A percentile compares a stretch with the other conserved stretches of the same genome.
Evolutionary conservation across 345 rosid genomes (phyloP).

Genomic region (Melaleuca quinquenervia): DNA sequence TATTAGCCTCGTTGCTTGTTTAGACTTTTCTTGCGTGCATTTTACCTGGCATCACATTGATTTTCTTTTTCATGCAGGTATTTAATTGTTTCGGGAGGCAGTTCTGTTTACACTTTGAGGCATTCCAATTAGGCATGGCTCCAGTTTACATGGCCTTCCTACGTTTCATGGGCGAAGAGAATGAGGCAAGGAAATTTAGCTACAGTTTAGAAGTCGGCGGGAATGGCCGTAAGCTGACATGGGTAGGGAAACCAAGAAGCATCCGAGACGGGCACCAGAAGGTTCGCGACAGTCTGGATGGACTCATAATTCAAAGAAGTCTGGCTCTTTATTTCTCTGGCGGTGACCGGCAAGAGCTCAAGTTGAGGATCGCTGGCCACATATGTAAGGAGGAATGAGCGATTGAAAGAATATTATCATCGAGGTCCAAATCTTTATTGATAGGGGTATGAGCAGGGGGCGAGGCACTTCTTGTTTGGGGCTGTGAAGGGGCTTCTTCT

Average conservation of each 20-base stretch:
- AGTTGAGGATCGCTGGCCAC: conserved; percentile 71
- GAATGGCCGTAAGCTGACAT: conserved; percentile 54
- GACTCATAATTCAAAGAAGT: conserved; percentile 69
- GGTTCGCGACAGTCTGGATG: conserved; percentile 84
- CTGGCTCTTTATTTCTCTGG: conserved; percentile 82
- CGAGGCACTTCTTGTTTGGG: neutral
- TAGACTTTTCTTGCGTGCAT: neutral
- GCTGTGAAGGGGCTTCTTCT: neutral
- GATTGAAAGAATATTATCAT: neutral
- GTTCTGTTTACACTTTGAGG: conserved; percentile 93
- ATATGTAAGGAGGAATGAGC: conserved; percentile 79
- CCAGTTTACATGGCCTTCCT: conserved; percentile 90
- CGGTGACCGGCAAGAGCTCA: conserved; percentile 75
- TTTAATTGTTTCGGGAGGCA: conserved; percentile 90
- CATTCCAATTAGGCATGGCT: conserved; percentile 71
- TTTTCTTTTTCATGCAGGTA: conserved; percentile 24
- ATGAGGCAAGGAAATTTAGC: conserved; percentile 71
- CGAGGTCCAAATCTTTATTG: neutral
- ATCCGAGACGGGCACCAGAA: conserved; percentile 81
- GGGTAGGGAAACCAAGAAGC: conserved; percentile 90
- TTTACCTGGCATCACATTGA: neutral
- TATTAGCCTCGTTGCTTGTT: neutral
- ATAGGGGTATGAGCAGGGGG: neutral
- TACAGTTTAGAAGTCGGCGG: conserved; percentile 84
- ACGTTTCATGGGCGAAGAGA: conserved; percentile 89